Evolutionary conservation across 208 protist species (phyloP).

Genomic region (Trypanosoma lewisi): DNA sequence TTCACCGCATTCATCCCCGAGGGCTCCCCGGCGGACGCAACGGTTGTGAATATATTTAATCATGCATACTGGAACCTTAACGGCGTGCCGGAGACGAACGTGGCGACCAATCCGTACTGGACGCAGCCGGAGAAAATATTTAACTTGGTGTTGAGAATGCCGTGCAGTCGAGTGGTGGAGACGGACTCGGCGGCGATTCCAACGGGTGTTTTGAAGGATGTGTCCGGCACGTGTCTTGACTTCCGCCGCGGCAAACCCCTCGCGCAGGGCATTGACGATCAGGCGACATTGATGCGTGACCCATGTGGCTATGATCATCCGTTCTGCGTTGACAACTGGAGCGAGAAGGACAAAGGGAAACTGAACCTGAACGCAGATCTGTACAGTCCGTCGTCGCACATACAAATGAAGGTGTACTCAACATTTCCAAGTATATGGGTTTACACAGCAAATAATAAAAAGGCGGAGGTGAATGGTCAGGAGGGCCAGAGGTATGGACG

Average conservation of each 20-base stretch:
- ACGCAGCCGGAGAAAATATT: constrained; percentile 27
- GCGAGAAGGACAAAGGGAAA: constrained; percentile 21
- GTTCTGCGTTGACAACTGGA: constrained; percentile 37
- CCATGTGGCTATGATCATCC: constrained; percentile 66
- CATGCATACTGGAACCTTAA: constrained; percentile 71
- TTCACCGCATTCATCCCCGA: constrained; percentile 34
- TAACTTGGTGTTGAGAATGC: constrained; percentile 44
- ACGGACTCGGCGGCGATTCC: constrained; percentile 40
- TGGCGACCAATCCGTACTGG: constrained; percentile 13
- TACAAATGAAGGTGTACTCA: constrained; percentile 58
- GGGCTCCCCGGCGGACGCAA: constrained; percentile 34
- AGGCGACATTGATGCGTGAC: constrained; percentile 31
- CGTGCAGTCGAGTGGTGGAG: constrained; percentile 34
- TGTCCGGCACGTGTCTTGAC: constrained; percentile 36
- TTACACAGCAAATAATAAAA: constrained; percentile 64
- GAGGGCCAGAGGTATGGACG: constrained; percentile 46
- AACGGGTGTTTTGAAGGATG: constrained; percentile 30
- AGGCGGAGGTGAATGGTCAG: constrained; percentile 31
- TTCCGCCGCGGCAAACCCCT: constrained; percentile 36
- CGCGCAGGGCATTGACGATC: constrained; percentile 37
- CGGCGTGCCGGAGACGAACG: constrained; percentile 30
- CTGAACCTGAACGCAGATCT: constrained; percentile 41
- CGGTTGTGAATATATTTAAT: constrained; percentile 56
- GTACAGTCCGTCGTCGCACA: constrained; percentile 46
- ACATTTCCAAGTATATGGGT: constrained; percentile 64